Conservation (phyloP, 2,329 filamentous ascomycete genomes). For the Fusarium cicatricum region DNA sequence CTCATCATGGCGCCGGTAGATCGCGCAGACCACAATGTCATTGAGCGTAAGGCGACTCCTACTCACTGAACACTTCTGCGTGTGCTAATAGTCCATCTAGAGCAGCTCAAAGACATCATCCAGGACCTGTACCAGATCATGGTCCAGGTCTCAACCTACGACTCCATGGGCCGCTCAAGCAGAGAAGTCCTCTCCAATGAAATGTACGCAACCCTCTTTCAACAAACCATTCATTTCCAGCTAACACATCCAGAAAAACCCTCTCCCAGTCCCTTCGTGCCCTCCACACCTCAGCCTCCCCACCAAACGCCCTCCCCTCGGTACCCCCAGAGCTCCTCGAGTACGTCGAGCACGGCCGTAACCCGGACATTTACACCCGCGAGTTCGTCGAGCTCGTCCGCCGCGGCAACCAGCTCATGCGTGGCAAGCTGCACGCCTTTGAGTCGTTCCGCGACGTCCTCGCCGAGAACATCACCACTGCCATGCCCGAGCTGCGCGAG, state of each 20-base stretch:
- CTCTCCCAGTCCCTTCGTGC: slow-evolving; percentile 51
- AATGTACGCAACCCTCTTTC: slow-evolving; percentile 49
- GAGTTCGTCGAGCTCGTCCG: slow-evolving; percentile 76
- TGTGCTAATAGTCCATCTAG: slow-evolving; percentile 46
- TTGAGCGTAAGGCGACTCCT: slow-evolving; percentile 48
- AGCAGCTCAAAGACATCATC: slow-evolving; percentile 68
- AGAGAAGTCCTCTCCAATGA: slow-evolving; percentile 64
- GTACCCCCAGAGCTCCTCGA: slow-evolving; percentile 70
- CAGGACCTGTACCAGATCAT: slow-evolving; percentile 71
- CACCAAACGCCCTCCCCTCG: slow-evolving; percentile 55
- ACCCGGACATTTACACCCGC: slow-evolving; percentile 77
- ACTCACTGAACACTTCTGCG: not conserved
- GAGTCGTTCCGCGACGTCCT: slow-evolving; percentile 67
- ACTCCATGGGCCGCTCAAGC: slow-evolving; percentile 59
- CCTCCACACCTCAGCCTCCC: slow-evolving; percentile 52
- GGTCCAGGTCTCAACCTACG: slow-evolving; percentile 70
- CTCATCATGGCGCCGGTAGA: slow-evolving; percentile 54
- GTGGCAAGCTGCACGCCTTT: slow-evolving; percentile 71
- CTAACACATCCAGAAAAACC: slow-evolving; percentile 46
- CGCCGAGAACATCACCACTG: slow-evolving; percentile 63
- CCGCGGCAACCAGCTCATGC: slow-evolving; percentile 71
- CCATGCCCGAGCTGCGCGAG: slow-evolving; percentile 66
- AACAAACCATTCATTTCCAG: not conserved
- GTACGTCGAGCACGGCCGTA: slow-evolving; percentile 76
- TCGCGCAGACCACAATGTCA: slow-evolving; percentile 47